These are phyloP conservation scores for Cucurbita moschata DNA, from an alignment of 306 rosid genomes.

Conservation along the genomic window DNA sequence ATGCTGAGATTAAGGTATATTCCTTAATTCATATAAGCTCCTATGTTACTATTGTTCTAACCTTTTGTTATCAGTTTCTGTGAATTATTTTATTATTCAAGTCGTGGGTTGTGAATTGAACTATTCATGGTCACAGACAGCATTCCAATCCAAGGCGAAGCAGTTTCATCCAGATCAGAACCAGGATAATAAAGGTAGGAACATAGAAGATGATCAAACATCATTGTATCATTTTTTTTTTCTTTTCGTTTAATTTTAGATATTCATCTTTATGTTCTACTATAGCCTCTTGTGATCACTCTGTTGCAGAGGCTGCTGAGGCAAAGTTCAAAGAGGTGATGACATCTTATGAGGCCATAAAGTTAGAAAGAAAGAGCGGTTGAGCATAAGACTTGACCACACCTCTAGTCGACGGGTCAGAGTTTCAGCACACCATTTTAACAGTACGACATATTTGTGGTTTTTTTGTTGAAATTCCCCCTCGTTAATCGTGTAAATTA, in stretches of 20 bases:
- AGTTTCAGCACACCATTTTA: not conserved
- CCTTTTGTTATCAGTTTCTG: not conserved
- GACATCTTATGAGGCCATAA: constrained; percentile 85
- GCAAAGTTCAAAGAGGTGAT: constrained; percentile 91
- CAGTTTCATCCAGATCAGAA: constrained; percentile 94
- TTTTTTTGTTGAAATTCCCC: not conserved
- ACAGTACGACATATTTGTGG: not conserved
- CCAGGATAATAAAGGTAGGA: constrained; percentile 67
- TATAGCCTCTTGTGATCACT: not conserved
- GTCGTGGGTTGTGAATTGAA: not conserved
- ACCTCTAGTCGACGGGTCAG: not conserved
- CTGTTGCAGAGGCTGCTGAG: constrained; percentile 71
- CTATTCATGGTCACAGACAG: constrained; percentile 39
- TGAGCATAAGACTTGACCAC: constrained; percentile 10
- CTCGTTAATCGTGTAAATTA: not conserved
- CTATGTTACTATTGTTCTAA: not conserved
- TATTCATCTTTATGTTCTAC: not conserved
- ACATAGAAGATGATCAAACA: not conserved
- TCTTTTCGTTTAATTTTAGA: no score
- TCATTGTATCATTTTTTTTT: not conserved
- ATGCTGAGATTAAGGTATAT: constrained; percentile 70
- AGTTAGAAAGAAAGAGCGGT: constrained; percentile 44
- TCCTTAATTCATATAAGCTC: not conserved
- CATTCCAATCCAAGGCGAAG: constrained; percentile 82
- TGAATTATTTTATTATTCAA: not conserved